phyloP scores from a whole-genome alignment of 2,329 filamentous ascomycete genomes.

The Colletotrichum lupini region DNA sequence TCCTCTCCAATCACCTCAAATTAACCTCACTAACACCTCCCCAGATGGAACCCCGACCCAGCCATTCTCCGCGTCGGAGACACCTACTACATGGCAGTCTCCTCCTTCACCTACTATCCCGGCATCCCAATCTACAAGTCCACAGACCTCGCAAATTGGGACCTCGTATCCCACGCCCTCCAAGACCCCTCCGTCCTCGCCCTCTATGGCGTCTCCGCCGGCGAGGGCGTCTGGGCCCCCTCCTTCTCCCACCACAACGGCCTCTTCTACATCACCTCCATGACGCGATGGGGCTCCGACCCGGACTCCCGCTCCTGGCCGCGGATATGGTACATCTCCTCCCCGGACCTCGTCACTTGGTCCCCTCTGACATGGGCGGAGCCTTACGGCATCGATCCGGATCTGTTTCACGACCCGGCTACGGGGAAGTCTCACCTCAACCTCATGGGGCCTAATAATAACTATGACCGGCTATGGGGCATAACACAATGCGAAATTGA shows the following conservation, averaged over 20 bases:
- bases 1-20: neutral
- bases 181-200: constrained; percentile 19
- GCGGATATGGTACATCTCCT: constrained; percentile 40
- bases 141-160: constrained; percentile 39
- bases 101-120: constrained; percentile 61
- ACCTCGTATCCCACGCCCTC: constrained; percentile 17
- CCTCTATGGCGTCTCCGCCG: constrained; percentile 15
- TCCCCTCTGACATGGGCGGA: constrained; percentile 26
- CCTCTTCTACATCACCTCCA: constrained; percentile 43
- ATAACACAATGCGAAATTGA: constrained; percentile 40
- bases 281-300: constrained; percentile 47
- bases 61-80: constrained; percentile 24
- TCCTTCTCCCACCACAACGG: constrained; percentile 41
- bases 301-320: constrained; percentile 52
- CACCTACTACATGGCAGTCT: constrained; percentile 19
- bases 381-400: constrained; percentile 30
- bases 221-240: constrained; percentile 27
- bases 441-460: constrained; percentile 39
- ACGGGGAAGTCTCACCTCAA: constrained; percentile 36
- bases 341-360: constrained; percentile 40
- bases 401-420: constrained; percentile 34
- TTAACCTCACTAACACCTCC: neutral
- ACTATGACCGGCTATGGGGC: constrained; percentile 40
- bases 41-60: constrained; percentile 30
- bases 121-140: constrained; percentile 56